Base-by-base conservation (phyloP, 495 filamentous ascomycete species). In the Xylaria scruposa region DNA sequence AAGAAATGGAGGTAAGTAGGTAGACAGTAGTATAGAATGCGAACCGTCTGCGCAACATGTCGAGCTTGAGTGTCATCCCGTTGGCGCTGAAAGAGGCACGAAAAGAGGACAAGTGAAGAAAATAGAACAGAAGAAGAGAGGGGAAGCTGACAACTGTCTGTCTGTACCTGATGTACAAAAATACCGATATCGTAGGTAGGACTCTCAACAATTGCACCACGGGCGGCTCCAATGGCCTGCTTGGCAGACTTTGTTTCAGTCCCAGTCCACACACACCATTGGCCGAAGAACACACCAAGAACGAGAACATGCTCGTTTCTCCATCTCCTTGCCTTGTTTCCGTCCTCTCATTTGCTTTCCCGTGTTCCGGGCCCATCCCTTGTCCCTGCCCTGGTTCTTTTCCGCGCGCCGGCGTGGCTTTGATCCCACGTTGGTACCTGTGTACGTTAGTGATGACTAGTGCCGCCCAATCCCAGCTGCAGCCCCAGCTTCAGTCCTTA, bases 321-420 rank as follows among this genome's bases (percentile, higher is more conserved):
- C 38, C 38, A 40, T 40, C 38, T 12, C 10, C 38, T 42, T 42
- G 38, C 38, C 38, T 21, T 63, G 60, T 63, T 63, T 63, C 60
- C 60, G 21, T 42, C n/a, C 60, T 42, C 38, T 63, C 36, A 44
- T 63, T 26, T 63, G 60, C 38, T 63, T 63, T 63, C 60, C 60
- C 60, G 38, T 44, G 60, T 63, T 63, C 60, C 60, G 60, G 38
- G 38, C 60, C 12, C 8, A 4, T 8, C 21, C 60, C 60, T 29
- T 63, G 19, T 24, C 21, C 21, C 38, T 63, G 21, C n/a, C 60
- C 60, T 44, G 31, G 58, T 17, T 44, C 60, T 42, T 44, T 44
- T 44, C 12, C 5, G 38, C 26, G 38, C 29, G 21, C 21, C 36
- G 26, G 3, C 26, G 51, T 54, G 26, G 53, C 53, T 29, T 12